phyloP scores from a whole-genome alignment of 176 grass and related monocot species.

The Cenchrus fungigraminus region DNA sequence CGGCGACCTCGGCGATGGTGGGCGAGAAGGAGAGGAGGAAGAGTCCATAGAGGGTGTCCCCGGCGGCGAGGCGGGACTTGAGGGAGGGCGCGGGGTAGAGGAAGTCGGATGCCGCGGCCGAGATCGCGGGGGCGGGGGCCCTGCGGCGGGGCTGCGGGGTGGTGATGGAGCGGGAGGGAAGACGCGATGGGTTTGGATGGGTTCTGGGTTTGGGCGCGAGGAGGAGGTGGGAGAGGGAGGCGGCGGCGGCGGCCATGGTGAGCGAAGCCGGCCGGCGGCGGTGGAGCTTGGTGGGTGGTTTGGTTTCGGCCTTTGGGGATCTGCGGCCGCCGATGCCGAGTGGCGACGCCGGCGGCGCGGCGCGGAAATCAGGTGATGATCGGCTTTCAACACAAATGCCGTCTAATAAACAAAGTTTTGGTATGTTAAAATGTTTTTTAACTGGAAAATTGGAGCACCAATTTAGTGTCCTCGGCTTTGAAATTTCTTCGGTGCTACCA shows the following conservation, averaged over 20 bases:
- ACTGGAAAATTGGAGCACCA: too few relatives aligned
- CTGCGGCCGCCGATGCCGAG: conserved; percentile 35
- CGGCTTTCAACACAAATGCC: too few relatives aligned
- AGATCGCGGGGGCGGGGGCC: conserved; percentile 11
- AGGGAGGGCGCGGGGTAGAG: conserved; percentile 38
- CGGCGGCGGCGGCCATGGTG: conserved; percentile 40
- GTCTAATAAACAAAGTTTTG: too few relatives aligned
- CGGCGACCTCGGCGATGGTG: conserved; percentile 79
- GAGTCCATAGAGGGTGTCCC: conserved; percentile 81
- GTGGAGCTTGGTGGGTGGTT: conserved; percentile 28
- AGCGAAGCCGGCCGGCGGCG: conserved; percentile 35
- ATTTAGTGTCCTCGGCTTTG: too few relatives aligned
- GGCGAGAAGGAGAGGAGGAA: conserved; percentile 90
- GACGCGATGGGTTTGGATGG: conserved; percentile 11
- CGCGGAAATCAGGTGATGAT: too few relatives aligned
- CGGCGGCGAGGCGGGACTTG: conserved; percentile 70
- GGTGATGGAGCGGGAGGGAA: conserved; percentile 24
- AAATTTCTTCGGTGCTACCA: too few relatives aligned
- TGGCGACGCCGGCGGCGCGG: not conserved
- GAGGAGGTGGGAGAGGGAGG: conserved; percentile 40
- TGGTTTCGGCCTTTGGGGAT: conserved; percentile 32
- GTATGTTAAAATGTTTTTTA: too few relatives aligned
- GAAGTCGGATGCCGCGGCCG: conserved; percentile 45
- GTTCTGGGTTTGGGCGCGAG: conserved; percentile 26
- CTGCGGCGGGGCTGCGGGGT: not conserved